Evolutionary conservation across 2,329 filamentous ascomycete species (phyloP).

Genomic region (Cladophialophora immunda): DNA sequence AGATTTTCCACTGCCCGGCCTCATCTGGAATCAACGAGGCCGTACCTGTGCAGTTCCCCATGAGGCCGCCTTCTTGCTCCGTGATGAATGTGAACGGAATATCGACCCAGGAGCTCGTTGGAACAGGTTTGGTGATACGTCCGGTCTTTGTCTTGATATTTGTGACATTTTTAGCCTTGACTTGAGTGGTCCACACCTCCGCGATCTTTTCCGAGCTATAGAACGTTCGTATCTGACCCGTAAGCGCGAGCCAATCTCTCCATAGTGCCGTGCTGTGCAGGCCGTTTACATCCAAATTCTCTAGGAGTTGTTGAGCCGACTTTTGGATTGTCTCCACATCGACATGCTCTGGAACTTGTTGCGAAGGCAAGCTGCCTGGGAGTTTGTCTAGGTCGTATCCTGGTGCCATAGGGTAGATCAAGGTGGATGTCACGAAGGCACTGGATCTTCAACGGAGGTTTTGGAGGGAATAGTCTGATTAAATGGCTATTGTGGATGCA

Average conservation of each 20-base stretch:
- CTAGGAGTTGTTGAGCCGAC: constrained; percentile 4
- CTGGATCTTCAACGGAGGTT: too few species aligned
- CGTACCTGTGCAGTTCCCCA: constrained; percentile 36
- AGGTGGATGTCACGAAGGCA: too few species aligned
- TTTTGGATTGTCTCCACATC: constrained; percentile 24
- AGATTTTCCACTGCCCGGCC: constrained; percentile 42
- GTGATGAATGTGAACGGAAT: constrained; percentile 25
- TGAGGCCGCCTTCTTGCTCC: constrained; percentile 21
- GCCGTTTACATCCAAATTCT: background rate
- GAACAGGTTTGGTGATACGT: constrained; percentile 18
- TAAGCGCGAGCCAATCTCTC: constrained; percentile 41
- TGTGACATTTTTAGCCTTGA: constrained; percentile 14
- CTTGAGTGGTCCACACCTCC: constrained; percentile 36
- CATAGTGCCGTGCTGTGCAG: constrained; percentile 36
- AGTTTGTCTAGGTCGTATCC: constrained; percentile 32
- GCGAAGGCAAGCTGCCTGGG: constrained; percentile 37
- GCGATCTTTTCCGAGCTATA: constrained; percentile 31
- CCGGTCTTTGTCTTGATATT: constrained; percentile 26
- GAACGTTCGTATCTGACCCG: constrained; percentile 40
- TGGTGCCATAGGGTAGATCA: constrained; percentile 2
- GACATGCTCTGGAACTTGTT: constrained; percentile 33
- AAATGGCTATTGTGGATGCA: too few species aligned
- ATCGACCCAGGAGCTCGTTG: constrained; percentile 25
- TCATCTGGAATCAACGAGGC: constrained; percentile 36
- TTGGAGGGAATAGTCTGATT: too few species aligned